Percentiles rank a stretch among this genome's conserved stretches.
Evolutionary conservation across 2,329 filamentous ascomycete genomes (phyloP).

Genomic region (Penicillium sp.): DNA sequence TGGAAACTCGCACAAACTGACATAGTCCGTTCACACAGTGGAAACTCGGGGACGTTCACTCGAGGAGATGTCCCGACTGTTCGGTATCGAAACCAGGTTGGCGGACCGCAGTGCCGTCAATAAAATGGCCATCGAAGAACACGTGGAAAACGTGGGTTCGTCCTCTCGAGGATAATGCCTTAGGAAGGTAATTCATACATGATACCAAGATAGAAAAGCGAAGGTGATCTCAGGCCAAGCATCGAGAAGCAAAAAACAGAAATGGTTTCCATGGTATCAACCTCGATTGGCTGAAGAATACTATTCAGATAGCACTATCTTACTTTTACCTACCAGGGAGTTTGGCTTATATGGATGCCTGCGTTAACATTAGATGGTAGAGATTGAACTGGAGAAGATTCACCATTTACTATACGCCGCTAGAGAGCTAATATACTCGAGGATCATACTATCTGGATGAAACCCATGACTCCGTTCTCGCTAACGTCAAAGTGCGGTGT

Average conservation of each 20-base stretch:
- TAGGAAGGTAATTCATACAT: no score
- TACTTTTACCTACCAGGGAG: no score
- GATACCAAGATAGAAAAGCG: no score
- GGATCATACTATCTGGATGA: background rate
- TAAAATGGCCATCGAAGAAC: background rate
- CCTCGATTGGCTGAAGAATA: no score
- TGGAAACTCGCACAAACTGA: background rate
- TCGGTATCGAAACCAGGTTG: slow-evolving; percentile 16
- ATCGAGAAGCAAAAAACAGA: background rate
- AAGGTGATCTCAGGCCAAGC: background rate
- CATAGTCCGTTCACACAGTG: slow-evolving; percentile 1
- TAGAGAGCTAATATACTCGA: no score
- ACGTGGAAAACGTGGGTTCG: slow-evolving; percentile 1
- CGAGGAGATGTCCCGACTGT: slow-evolving; percentile 19
- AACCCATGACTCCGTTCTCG: background rate
- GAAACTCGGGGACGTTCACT: slow-evolving; percentile 15
- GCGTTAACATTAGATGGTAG: background rate
- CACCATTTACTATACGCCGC: no score
- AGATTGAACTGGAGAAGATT: no score
- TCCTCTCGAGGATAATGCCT: background rate
- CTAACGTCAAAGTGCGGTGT: background rate
- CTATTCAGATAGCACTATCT: no score
- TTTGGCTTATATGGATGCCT: background rate
- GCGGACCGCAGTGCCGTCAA: slow-evolving; percentile 9
- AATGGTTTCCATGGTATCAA: no score